Evolutionary conservation across 2,329 filamentous ascomycete species (phyloP), one percentile per base, ranked within the genome.

Genomic region (Fusarium vanettenii): DNA sequence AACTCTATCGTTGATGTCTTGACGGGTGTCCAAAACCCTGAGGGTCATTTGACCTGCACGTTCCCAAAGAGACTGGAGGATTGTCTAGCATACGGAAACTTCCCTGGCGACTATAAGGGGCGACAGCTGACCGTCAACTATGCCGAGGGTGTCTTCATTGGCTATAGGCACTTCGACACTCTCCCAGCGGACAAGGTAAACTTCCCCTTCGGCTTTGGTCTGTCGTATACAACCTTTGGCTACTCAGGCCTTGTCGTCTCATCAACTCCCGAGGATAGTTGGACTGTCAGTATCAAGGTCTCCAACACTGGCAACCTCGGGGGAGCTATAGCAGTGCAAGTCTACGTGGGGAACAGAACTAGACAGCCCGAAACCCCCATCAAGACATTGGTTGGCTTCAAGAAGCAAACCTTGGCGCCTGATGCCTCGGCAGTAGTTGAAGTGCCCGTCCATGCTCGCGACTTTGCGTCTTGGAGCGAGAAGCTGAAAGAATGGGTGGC

Each of bases 91-190:
- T 91, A 90, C 80, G 85, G 91, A 70, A 93, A 92, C 82, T 93
- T 80, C 69, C 80, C 79, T 2, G 78, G 86, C 4, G 89, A 92
- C 78, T 48, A 48, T 48, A 69, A 20, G 9, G 56, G 75, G 22
- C 76, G 75, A 0, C 87, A 89, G 64, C 85, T 90, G 59, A 86
- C 89, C 71, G 89, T 91, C 3, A 82, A 91, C 2, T 93, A 93
- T 73, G 90, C 89, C 18, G 91, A 93, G 80, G 91, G 91, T 55
- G 86, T 93, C 56, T 92, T 91, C 78, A 86, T 93, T 35, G 92
- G 91, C 1, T 93, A 93, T 80, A 85, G 91, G 25, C 91, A 89
- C 82, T 93, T 92, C 76, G 91, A 93, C 77, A 90, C 89, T 73
- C 33, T 71, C 20, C 27, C 52, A 0, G 20, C 27, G 8, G 50